These are phyloP conservation scores for Chlamydomonas incerta DNA, from an alignment of 139 green algal genomes.

Conservation along the genomic window DNA sequence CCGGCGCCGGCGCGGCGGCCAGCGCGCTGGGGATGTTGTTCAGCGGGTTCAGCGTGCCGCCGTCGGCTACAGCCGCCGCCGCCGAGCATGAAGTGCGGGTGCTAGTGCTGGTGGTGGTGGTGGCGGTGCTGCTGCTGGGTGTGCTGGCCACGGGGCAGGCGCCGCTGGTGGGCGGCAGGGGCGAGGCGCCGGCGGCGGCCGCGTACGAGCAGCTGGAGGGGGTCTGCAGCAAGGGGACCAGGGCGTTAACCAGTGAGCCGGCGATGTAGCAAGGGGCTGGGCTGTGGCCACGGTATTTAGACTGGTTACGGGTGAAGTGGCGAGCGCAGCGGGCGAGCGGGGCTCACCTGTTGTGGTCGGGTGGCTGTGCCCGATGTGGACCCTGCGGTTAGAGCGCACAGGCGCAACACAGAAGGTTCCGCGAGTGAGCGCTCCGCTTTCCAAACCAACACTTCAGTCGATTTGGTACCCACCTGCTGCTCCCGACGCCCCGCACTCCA, in stretches of 20 bases:
- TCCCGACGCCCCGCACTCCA: no score
- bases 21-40: conserved; percentile 36
- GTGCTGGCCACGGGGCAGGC: neutral
- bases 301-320: no score
- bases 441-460: no score
- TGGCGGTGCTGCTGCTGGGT: neutral
- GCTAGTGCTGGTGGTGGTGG: no score
- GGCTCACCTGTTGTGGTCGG: neutral
- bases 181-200: neutral
- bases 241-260: no score
- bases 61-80: neutral
- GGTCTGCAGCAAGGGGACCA: no score
- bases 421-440: no score
- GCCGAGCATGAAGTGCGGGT: neutral
- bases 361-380: neutral
- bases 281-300: no score
- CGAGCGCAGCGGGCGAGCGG: neutral
- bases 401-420: no score
- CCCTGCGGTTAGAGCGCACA: no score
- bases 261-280: no score
- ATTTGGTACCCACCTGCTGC: no score
- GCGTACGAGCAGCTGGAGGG: conserved; percentile 31
- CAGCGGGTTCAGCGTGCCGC: conserved; percentile 25
- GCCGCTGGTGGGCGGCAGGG: neutral
- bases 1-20: neutral